phyloP scores from a whole-genome alignment of 2,329 filamentous ascomycete genomes.

The Curvularia eragrostidis region DNA sequence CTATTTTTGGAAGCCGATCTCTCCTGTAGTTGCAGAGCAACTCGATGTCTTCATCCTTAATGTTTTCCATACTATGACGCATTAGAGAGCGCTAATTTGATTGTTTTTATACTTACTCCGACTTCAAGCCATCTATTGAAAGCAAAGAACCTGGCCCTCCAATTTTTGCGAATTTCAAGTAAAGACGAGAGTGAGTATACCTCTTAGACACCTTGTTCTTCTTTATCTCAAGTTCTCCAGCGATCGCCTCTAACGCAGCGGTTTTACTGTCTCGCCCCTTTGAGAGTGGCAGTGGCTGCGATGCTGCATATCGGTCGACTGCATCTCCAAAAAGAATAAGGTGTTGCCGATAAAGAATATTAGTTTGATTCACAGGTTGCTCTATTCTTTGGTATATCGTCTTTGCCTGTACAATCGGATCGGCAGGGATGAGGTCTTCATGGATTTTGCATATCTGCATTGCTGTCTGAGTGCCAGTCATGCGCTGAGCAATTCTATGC shows the following conservation, averaged over 20 bases:
- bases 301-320: too few species aligned
- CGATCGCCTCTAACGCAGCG: not conserved
- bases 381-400: too few species aligned
- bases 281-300: too few species aligned
- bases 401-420: too few species aligned
- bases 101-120: slow-evolving; percentile 4
- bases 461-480: too few species aligned
- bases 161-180: not conserved
- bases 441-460: too few species aligned
- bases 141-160: slow-evolving; percentile 3
- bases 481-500: too few species aligned
- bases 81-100: not conserved
- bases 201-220: not conserved
- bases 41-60: not conserved
- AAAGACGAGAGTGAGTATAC: slow-evolving; percentile 1
- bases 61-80: not conserved
- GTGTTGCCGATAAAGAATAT: too few species aligned
- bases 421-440: too few species aligned
- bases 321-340: too few species aligned
- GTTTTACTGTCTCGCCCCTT: too few species aligned
- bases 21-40: slow-evolving; percentile 2
- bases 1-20: not conserved
- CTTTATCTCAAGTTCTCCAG: not conserved
- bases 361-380: too few species aligned
- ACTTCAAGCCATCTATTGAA: slow-evolving; percentile 3